Evolutionary conservation across 139 green algal genomes (phyloP), one percentile per base, ranked within the genome.

Genomic region (Monoraphidium neglectum): DNA sequence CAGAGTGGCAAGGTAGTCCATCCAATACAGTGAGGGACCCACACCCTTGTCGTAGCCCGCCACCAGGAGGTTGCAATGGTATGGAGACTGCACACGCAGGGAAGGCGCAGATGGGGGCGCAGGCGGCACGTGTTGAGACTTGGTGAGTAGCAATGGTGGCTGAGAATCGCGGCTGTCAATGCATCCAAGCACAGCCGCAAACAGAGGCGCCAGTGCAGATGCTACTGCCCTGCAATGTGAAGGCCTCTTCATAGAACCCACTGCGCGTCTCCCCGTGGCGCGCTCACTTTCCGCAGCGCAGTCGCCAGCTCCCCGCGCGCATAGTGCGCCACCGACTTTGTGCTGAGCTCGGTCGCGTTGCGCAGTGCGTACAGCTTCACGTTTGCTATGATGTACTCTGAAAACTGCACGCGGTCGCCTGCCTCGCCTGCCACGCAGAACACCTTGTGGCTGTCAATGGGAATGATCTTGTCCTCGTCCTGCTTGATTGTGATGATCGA

Each of bases 1-100:
- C 72, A 98, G 83, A 2, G 97, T 99, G 23, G 94, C 96, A 33
- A 99, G 87, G 87, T 99, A 99, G 87, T 99, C 97, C 64, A 98
- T 82, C 93, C 94, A 99, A 83, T 98, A 99, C 54, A 99, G 83
- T 0, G 90, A 87, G 0, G 97, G 80, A 0, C 95, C 95, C 0
- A 80, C 77, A 8, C 73, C 83, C 68, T 97, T 82, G 72, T 99
- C 96, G 74, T 88, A 99, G 1, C 97, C 97, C 8, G 94, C 97
- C 32, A 99, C 74, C 35, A 99, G 82, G 65, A 99, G 69, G 88
- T 99, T 99, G 75, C 88, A 90, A 53, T 96, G 83, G 81, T 98
- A 99, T 0, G 95, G 92, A 0, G 88, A 90, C 94, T 98, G 88
- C 54, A 21, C 49, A 57, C 16, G 49, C 49, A 57, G 21, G 16